Percentiles rank a stretch among this genome's conserved stretches.
phyloP scores from a whole-genome alignment of 306 rosid species.

The Dryas octopetala region DNA sequence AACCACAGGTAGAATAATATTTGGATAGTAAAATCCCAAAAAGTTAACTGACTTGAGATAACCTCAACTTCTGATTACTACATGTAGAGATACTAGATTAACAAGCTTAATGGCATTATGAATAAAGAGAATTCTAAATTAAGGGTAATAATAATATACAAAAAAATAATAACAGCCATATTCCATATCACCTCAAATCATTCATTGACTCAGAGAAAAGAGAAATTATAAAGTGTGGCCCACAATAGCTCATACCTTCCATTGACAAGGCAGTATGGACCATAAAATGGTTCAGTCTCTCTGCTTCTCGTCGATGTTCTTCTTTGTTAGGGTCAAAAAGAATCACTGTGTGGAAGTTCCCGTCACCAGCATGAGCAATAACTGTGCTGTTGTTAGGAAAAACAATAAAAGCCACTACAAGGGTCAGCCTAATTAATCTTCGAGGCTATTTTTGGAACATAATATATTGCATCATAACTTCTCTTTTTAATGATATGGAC shows the following conservation, averaged over 20 bases:
- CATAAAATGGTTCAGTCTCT: slow-evolving; percentile 80
- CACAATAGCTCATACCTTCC: slow-evolving; percentile 57
- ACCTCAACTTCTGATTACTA: not conserved
- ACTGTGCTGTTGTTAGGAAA: slow-evolving; percentile 63
- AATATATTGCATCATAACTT: not conserved
- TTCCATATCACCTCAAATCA: not conserved
- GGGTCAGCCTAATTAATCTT: not conserved
- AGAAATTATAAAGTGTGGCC: not conserved
- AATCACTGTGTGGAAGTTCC: slow-evolving; percentile 86
- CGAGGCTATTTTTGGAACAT: not conserved
- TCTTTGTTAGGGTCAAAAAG: slow-evolving; percentile 73
- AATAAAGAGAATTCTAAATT: not conserved
- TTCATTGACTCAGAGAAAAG: not conserved
- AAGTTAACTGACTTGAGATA: slow-evolving; percentile 9
- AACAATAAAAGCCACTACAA: slow-evolving; percentile 2
- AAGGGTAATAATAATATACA: not conserved
- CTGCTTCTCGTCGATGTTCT: slow-evolving; percentile 74
- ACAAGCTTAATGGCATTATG: not conserved
- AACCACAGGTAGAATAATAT: not conserved
- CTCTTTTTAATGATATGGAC: not conserved
- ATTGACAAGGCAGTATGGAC: slow-evolving; percentile 78
- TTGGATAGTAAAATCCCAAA: not conserved
- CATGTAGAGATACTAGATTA: not conserved
- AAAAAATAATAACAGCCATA: not conserved
- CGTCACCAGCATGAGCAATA: slow-evolving; percentile 95